Conservation (phyloP, 345 rosid genomes). For the Bruguiera gymnorhiza region DNA sequence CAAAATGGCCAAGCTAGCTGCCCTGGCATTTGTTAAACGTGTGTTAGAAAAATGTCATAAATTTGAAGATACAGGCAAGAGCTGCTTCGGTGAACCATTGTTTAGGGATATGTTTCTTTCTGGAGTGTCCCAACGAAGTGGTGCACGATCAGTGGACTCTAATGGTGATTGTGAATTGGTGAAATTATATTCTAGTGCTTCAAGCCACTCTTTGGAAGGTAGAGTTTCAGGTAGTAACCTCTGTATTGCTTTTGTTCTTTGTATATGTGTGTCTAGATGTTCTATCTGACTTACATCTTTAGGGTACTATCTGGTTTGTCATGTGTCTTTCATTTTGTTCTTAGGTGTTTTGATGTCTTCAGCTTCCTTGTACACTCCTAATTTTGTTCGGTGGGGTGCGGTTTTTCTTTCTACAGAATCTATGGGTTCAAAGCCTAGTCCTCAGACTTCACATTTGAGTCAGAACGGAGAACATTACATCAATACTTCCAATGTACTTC, state of each 20-base stretch:
- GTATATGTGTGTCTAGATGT: not conserved
- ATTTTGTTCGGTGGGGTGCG: not conserved
- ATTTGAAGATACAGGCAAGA: constrained; percentile 77
- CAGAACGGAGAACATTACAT: constrained; percentile 47
- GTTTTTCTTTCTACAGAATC: constrained; percentile 51
- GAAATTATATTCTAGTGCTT: constrained; percentile 22
- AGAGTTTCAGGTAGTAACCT: constrained; percentile 41
- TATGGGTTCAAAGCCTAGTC: constrained; percentile 50
- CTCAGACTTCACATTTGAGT: constrained; percentile 38
- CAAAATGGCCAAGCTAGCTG: constrained; percentile 85
- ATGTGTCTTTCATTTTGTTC: not conserved
- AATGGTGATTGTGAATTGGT: constrained; percentile 49
- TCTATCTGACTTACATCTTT: not conserved
- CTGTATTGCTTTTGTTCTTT: not conserved
- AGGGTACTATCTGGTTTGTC: constrained; percentile 6
- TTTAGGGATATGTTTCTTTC: constrained; percentile 60
- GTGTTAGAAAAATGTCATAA: constrained; percentile 63
- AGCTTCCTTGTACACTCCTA: not conserved
- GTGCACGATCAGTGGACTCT: constrained; percentile 35
- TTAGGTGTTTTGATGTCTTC: not conserved
- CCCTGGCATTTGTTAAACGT: constrained; percentile 67
- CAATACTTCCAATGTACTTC: constrained; percentile 46
- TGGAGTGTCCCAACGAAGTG: constrained; percentile 35
- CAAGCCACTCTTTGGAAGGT: constrained; percentile 30
- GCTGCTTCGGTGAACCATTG: constrained; percentile 77